Base-by-base conservation (phyloP, 2,329 filamentous ascomycete species). In the Aspergillus felis region DNA sequence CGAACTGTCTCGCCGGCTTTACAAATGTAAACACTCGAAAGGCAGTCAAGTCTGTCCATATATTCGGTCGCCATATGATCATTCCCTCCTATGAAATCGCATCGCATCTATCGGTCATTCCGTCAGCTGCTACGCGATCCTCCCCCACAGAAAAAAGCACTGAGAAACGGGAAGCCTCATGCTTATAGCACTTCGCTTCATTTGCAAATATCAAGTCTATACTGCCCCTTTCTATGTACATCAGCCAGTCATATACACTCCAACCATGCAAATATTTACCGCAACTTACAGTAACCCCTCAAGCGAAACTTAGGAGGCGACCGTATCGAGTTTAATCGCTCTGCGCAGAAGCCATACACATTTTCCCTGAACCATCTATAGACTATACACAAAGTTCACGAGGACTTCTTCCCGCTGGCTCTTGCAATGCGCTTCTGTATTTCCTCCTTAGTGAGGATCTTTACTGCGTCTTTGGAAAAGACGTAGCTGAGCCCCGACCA, bases 401-500 rank as follows among this genome's bases (percentile, higher is more conserved):
- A 62, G 41, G 47, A 58, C 59, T 69, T 65, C 50, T 68, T 68
- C 57, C 65, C 61, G 7, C 61, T 64, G 17, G 72, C 71, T 55
- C 68, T 65, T 6, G 68, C 66, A 53, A 72, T 66, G 50, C 70
- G 70, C 57, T 68, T 70, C 53, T 76, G 72, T 20, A 75, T 64
- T 53, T 78, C 75, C 51, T 76, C 68, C 46, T 79, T 76, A 14
- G 72, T 78, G 46, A 97, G 73, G 56, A 97, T 97, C 73, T 89
- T 95, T 32, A 97, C 92, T 0, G 92, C 93, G 66, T 96, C 89
- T 72, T 94, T 96, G 64, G 86, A 90, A 71, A 88, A 95, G 6
- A 96, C 82, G 72, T 99, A 99, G 73, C 92, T 96, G 14, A 92
- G 81, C 7, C 94, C 94, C 61, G 92, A 97, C 90, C 92, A 97